phyloP scores from a whole-genome alignment of 2,329 filamentous ascomycete genomes.

The Sporothrix sp. region DNA sequence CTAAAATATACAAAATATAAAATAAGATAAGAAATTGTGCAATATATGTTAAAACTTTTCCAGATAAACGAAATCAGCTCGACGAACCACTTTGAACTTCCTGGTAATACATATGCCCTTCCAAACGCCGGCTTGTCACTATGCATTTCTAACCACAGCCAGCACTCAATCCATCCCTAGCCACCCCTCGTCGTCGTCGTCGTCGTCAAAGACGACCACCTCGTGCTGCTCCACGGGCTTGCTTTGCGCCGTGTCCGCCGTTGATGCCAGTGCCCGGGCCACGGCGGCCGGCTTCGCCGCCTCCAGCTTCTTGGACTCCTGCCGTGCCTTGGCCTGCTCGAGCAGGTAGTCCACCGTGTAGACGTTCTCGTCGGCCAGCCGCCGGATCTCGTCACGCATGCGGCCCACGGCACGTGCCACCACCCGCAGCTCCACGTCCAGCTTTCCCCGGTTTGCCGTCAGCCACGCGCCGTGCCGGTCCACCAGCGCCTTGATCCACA shows the following conservation, averaged over 20 bases:
- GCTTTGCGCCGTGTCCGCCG: background rate
- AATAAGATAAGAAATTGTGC: no score
- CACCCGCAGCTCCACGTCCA: slow-evolving; percentile 75
- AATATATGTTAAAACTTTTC: no score
- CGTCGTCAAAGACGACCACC: slow-evolving; percentile 11
- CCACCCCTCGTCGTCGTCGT: slow-evolving; percentile 15
- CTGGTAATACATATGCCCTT: no score
- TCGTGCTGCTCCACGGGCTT: background rate
- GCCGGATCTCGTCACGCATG: slow-evolving; percentile 74
- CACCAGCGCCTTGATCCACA: slow-evolving; percentile 81
- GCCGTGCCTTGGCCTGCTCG: slow-evolving; percentile 33
- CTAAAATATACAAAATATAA: no score
- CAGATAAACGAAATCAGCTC: no score
- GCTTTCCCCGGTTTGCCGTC: slow-evolving; percentile 66
- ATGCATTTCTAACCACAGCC: no score
- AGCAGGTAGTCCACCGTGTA: slow-evolving; percentile 81
- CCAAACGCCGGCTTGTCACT: no score
- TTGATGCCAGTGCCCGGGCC: background rate
- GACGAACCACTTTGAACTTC: no score
- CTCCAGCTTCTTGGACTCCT: slow-evolving; percentile 18
- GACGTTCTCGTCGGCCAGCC: slow-evolving; percentile 76
- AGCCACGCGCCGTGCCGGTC: slow-evolving; percentile 79
- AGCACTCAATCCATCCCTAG: slow-evolving; percentile 11
- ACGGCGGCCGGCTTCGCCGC: background rate
- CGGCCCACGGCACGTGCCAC: slow-evolving; percentile 70